Evolutionary conservation across 202 grass and related monocot genomes (phyloP).

Genomic region (Alloteropsis angusta): DNA sequence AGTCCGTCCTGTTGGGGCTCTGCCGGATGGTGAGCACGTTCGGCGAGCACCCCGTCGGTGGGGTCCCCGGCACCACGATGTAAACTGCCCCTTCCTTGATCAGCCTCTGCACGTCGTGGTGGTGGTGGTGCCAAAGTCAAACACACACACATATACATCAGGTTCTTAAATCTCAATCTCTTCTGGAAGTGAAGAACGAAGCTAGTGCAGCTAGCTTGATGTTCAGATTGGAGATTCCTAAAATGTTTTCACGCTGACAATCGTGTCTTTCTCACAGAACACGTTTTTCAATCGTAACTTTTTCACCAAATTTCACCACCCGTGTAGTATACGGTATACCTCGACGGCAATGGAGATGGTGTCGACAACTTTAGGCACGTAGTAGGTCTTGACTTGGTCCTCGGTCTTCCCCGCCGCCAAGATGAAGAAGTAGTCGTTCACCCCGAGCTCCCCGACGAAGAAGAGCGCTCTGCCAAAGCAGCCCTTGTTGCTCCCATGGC

Average conservation of each 20-base stretch:
- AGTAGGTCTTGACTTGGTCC: not conserved
- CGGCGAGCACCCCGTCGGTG: constrained; percentile 32
- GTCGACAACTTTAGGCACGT: not conserved
- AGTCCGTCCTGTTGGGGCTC: not conserved
- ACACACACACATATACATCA: no score
- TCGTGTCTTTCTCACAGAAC: no score
- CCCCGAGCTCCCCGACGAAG: constrained; percentile 51
- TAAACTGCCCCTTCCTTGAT: constrained; percentile 19
- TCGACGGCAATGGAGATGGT: not conserved
- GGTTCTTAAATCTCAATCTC: no score
- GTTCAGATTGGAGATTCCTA: no score
- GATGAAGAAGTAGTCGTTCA: constrained; percentile 40
- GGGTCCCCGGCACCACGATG: constrained; percentile 32
- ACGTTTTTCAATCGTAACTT: no score
- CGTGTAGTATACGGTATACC: not conserved
- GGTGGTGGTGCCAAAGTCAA: no score
- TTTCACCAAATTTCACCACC: no score
- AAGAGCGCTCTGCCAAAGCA: constrained; percentile 36
- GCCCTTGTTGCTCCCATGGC: no score
- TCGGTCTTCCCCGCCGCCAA: not conserved
- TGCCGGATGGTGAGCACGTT: not conserved
- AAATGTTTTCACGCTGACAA: no score
- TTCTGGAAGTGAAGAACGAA: no score
- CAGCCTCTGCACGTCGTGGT: constrained; percentile 36
- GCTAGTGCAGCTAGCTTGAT: no score